A percentile compares a stretch with the other conserved stretches of the same genome.
Evolutionary conservation across 306 rosid species (phyloP).

Genomic region (Ochetophila trinervis): DNA sequence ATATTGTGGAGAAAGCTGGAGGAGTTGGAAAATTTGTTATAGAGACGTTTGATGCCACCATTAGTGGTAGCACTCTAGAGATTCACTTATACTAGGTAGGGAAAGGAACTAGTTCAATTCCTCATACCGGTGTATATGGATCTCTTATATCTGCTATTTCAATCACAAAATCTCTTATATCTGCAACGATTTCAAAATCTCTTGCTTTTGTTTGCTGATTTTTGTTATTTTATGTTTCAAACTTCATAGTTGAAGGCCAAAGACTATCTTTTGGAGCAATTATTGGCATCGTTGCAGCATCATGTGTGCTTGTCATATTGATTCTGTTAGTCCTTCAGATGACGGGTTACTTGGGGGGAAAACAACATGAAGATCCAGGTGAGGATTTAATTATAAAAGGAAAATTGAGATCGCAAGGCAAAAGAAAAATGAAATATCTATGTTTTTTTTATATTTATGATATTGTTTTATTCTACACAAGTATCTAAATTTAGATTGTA

Average conservation of each 20-base stretch:
- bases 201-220: too few species aligned
- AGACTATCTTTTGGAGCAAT: slow-evolving; percentile 28
- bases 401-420: background rate
- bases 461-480: too few species aligned
- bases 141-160: slow-evolving; percentile 60
- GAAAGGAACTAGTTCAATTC: slow-evolving; percentile 50
- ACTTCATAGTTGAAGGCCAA: background rate
- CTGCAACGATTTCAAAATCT: slow-evolving; percentile 25
- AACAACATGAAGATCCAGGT: slow-evolving; percentile 33
- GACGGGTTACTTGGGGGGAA: slow-evolving; percentile 26
- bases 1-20: slow-evolving; percentile 50
- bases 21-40: slow-evolving; percentile 28
- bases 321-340: slow-evolving; percentile 33
- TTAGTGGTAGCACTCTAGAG: slow-evolving; percentile 28
- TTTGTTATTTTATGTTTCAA: slow-evolving; percentile 17
- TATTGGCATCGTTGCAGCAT: slow-evolving; percentile 40
- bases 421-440: too few species aligned
- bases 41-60: slow-evolving; percentile 31
- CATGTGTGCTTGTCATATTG: slow-evolving; percentile 24
- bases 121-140: slow-evolving; percentile 48
- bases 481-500: too few species aligned
- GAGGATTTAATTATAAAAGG: background rate
- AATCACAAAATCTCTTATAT: slow-evolving; percentile 31
- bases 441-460: too few species aligned
- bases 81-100: slow-evolving; percentile 63